These are phyloP conservation scores for Ceratobasidium sp. DNA, from an alignment of 1,284 basidiomycete genomes.

Conservation along the genomic window DNA sequence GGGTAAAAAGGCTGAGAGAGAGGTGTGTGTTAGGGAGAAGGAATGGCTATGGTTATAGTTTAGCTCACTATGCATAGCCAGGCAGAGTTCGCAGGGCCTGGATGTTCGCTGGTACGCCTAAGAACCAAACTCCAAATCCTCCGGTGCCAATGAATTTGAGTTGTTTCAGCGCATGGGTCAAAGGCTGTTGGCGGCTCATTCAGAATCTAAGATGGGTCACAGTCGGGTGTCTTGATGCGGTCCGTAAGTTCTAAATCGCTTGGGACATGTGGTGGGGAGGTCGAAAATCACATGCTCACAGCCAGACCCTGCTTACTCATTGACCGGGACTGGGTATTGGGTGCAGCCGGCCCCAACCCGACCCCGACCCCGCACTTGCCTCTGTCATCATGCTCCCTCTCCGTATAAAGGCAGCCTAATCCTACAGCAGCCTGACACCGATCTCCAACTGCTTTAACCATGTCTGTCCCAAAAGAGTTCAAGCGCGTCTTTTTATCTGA, in stretches of 20 bases:
- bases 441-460: slow-evolving; percentile 7
- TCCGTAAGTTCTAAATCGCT: slow-evolving; percentile 11
- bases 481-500: slow-evolving; percentile 78
- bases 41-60: neutral
- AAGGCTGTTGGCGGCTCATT: slow-evolving; percentile 42
- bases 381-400: slow-evolving; percentile 7
- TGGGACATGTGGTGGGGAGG: slow-evolving; percentile 24
- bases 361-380: slow-evolving; percentile 17
- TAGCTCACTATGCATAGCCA: slow-evolving; percentile 36
- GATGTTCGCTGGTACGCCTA: slow-evolving; percentile 36
- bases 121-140: slow-evolving; percentile 44
- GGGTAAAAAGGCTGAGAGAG: slow-evolving; percentile 32
- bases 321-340: slow-evolving; percentile 13
- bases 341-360: slow-evolving; percentile 35
- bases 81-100: slow-evolving; percentile 17
- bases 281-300: slow-evolving; percentile 33
- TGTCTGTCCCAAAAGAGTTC: slow-evolving; percentile 59
- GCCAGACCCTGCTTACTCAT: neutral
- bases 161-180: slow-evolving; percentile 46
- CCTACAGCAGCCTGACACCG: neutral
- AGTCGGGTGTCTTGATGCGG: slow-evolving; percentile 6
- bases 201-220: slow-evolving; percentile 1
- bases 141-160: slow-evolving; percentile 48
- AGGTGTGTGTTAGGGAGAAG: neutral
- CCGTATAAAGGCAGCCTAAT: neutral